phyloP scores from a whole-genome alignment of 805 yeast species.

The Saccharomycopsis fodiens region DNA sequence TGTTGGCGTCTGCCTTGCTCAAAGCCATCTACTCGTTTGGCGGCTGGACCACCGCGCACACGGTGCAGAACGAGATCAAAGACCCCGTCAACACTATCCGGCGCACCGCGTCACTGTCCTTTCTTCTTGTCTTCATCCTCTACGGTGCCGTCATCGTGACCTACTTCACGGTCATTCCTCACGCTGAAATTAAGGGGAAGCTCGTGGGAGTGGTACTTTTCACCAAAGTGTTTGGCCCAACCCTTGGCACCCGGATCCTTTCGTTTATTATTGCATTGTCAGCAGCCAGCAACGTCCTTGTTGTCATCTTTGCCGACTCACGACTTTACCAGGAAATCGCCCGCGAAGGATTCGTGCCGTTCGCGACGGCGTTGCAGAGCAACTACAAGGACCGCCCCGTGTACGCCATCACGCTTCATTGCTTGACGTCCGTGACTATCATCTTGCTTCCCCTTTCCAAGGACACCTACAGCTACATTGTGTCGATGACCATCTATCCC shows the following conservation, averaged over 20 bases:
- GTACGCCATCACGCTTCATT: slow-evolving; percentile 34
- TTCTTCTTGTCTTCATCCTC: slow-evolving; percentile 38
- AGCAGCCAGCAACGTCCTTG: slow-evolving; percentile 54
- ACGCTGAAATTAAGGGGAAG: slow-evolving; percentile 50
- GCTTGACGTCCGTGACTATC: slow-evolving; percentile 23
- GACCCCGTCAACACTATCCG: slow-evolving; percentile 49
- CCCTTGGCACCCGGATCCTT: slow-evolving; percentile 43
- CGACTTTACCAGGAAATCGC: slow-evolving; percentile 58
- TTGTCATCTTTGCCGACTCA: slow-evolving; percentile 50
- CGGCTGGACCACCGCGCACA: slow-evolving; percentile 59
- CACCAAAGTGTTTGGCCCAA: slow-evolving; percentile 44
- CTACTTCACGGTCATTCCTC: slow-evolving; percentile 46
- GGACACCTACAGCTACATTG: slow-evolving; percentile 24
- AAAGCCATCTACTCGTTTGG: slow-evolving; percentile 51
- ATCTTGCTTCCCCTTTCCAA: slow-evolving; percentile 4
- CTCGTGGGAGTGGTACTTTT: slow-evolving; percentile 51
- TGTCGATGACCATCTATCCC: slow-evolving; percentile 28
- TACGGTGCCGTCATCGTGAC: slow-evolving; percentile 47
- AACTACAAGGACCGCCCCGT: slow-evolving; percentile 47
- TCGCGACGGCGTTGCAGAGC: slow-evolving; percentile 40
- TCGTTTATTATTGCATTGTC: slow-evolving; percentile 50
- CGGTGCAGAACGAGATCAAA: slow-evolving; percentile 51
- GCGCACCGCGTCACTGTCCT: slow-evolving; percentile 51
- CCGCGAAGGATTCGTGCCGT: slow-evolving; percentile 55
- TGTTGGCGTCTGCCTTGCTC: slow-evolving; percentile 46